Evolutionary conservation across 495 filamentous ascomycete genomes (phyloP), one percentile per base, ranked within the genome.

Genomic region (Neurospora sp.): DNA sequence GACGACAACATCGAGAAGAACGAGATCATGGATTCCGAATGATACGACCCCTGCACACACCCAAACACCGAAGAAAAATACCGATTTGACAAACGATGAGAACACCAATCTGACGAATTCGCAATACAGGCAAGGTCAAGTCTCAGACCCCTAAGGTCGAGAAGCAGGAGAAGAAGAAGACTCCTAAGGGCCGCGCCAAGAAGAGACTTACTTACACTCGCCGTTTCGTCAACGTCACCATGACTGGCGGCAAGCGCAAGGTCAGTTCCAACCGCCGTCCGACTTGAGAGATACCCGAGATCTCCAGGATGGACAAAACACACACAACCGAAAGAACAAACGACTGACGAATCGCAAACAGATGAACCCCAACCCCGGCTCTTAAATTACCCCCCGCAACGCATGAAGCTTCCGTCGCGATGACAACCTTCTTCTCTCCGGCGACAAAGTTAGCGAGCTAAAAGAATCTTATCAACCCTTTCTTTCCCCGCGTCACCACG

Each of bases 231-330:
- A 99, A 98, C 88, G 94, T 99, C 82, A 97, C 94, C 79, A 88
- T 98, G 90, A 97, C 96, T 74, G 96, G 96, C 85, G 96, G 96
- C 85, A 99, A 99, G 95, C 89, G 96, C 85, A 98, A 98, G 95
- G 94, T 96, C 73, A 76, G 81, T 69, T 70, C 42, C 31, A 71
- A 20, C 6, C 31, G 0, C 23, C 4, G 23, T 37, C 18, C 18
- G 23, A 11, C 39, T 12, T 66, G 66, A 40, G n/a, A n/a, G 31
- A 18, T 5, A 35, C 0, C 4, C 35, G 4, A 35, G 35, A 35
- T 35, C 35, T 35, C 4, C 35, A 35, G 35, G 35, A 35, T 35
- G 35, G 35, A 35, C 35, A 35, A 35, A 35, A 35, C 35, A 35
- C 35, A 35, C 35, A 35, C 35, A 35, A 35, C 35, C 35, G 35